Conservation (phyloP, 768 basidiomycete genomes). For the Agrocybe praecox region DNA sequence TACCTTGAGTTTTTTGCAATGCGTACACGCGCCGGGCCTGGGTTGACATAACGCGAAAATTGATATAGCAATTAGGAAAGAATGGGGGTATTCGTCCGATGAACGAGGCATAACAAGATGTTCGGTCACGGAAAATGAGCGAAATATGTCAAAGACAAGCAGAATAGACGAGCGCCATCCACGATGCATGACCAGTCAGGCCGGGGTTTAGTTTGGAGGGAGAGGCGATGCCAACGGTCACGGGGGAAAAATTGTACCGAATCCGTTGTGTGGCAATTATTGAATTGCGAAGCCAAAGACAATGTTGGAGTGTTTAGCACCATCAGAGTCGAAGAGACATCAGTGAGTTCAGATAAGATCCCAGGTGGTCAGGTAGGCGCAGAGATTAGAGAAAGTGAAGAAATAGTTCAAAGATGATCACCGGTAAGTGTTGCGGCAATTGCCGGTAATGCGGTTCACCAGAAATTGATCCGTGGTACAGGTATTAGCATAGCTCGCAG, state of each 20-base stretch:
- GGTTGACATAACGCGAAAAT: not conserved
- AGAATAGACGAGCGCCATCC: not conserved
- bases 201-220: constrained; percentile 6
- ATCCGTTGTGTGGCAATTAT: not conserved
- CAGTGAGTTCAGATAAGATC: too few species aligned
- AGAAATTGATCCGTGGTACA: not conserved
- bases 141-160: constrained; percentile 8
- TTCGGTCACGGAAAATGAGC: constrained; percentile 12
- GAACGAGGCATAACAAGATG: constrained; percentile 1
- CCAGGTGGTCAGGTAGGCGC: too few species aligned
- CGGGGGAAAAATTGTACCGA: constrained; percentile 13
- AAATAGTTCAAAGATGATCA: not conserved
- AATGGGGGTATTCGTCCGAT: not conserved
- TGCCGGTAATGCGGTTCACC: not conserved
- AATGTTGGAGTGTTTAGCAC: too few species aligned
- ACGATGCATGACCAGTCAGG: constrained; percentile 1
- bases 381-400: too few species aligned
- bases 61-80: not conserved
- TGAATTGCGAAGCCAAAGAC: not conserved
- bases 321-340: too few species aligned
- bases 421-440: not conserved
- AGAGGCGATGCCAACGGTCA: constrained; percentile 18
- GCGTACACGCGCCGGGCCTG: constrained; percentile 81
- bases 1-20: constrained; percentile 90
- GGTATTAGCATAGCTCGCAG: not conserved